A percentile compares a stretch with the other conserved stretches of the same genome.
Evolutionary conservation across 2,329 filamentous ascomycete species (phyloP).

Genomic region (Colletotrichum shisoi): DNA sequence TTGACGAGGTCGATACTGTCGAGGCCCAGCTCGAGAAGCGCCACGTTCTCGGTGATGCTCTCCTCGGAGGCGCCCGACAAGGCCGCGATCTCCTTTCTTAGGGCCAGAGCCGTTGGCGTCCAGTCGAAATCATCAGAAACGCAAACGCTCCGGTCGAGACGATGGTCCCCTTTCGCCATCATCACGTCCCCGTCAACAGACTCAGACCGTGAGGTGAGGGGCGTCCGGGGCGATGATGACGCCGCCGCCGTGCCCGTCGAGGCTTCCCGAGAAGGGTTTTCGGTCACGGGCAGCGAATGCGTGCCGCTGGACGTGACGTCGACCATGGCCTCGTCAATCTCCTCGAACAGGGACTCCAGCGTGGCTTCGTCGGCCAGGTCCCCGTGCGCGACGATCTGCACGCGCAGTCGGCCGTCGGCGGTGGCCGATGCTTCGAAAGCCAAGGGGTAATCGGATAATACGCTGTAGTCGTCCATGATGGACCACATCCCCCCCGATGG

Average conservation of each 20-base stretch:
- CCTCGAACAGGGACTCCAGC: constrained; percentile 51
- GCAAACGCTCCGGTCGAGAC: not conserved
- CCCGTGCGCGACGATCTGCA: constrained; percentile 68
- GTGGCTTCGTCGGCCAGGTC: constrained; percentile 46
- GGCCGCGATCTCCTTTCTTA: constrained; percentile 69
- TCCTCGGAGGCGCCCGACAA: constrained; percentile 64
- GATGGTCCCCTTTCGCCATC: not conserved
- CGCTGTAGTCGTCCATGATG: constrained; percentile 55
- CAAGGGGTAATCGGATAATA: constrained; percentile 74
- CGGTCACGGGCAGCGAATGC: constrained; percentile 24
- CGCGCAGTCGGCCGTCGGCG: constrained; percentile 55
- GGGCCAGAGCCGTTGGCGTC: constrained; percentile 59
- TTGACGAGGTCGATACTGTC: constrained; percentile 95
- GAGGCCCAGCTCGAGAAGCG: constrained; percentile 82
- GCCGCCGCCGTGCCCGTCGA: constrained; percentile 24
- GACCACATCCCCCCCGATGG: constrained; percentile 60
- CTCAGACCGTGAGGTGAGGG: constrained; percentile 29
- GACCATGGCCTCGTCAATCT: constrained; percentile 47
- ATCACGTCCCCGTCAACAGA: constrained; percentile 25
- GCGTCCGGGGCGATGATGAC: constrained; percentile 19
- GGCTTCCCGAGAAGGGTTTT: constrained; percentile 28
- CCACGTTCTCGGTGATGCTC: constrained; percentile 65
- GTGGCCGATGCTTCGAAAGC: constrained; percentile 75
- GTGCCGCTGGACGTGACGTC: constrained; percentile 33
- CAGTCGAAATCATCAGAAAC: constrained; percentile 66